Percentiles rank a stretch among this genome's conserved stretches.
phyloP scores from a whole-genome alignment of 176 grass and related monocot species.

The Rhynchospora tenuis region DNA sequence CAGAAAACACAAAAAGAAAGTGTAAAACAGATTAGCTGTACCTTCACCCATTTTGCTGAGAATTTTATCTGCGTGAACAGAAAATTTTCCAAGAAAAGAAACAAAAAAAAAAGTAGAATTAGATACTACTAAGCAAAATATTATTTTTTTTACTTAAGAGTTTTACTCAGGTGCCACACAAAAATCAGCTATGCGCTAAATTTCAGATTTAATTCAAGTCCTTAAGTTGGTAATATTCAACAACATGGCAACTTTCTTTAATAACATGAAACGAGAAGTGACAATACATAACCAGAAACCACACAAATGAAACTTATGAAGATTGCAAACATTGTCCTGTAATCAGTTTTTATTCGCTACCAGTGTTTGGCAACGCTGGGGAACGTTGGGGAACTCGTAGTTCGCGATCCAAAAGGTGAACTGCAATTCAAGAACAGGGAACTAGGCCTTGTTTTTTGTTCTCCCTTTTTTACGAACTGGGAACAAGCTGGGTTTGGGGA shows the following conservation, averaged over 20 bases:
- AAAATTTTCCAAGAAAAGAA: conserved; percentile 29
- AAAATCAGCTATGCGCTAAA: conserved; percentile 6
- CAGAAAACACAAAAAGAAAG: conserved; percentile 15
- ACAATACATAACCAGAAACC: not conserved
- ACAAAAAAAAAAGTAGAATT: not conserved
- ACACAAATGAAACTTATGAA: not conserved
- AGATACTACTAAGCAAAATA: not conserved
- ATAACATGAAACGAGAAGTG: not conserved
- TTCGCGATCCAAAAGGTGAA: too few relatives aligned
- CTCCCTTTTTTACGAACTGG: too few relatives aligned
- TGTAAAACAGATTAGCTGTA: conserved; percentile 37
- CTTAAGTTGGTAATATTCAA: not conserved
- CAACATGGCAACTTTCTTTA: not conserved
- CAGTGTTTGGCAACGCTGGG: too few relatives aligned
- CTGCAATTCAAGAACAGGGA: too few relatives aligned
- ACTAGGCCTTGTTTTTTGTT: too few relatives aligned
- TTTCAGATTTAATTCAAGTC: not conserved
- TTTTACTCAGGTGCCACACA: not conserved
- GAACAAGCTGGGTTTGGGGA: too few relatives aligned
- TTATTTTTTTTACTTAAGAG: not conserved
- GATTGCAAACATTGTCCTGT: not conserved
- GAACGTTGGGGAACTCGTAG: too few relatives aligned
- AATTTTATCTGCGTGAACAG: conserved; percentile 84
- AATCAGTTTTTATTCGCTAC: not conserved
- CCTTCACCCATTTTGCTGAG: conserved; percentile 97